Evolutionary conservation across 2,329 filamentous ascomycete genomes (phyloP), one percentile per base, ranked within the genome.

Genomic region (Lachnellula hyalina): DNA sequence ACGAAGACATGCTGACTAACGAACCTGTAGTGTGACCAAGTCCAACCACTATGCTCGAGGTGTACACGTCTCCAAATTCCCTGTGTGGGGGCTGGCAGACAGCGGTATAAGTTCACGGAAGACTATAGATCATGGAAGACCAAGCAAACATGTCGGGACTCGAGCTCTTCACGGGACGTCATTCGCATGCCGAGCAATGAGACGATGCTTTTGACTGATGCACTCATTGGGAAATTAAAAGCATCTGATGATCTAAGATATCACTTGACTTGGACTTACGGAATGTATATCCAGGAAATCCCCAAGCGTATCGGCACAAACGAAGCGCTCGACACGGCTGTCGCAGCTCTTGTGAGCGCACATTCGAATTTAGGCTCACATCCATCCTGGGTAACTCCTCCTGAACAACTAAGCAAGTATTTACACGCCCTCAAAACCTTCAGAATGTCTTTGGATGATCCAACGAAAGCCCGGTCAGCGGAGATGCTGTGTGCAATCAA

Each of bases 401-500:
- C 23, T 5, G 17, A 48, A 21, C 34, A 25, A 12, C 35, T 55
- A 14, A n/a, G n/a, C 4, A 21, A 49, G 19, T 38, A 52, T 41
- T 15, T n/a, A n/a, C 44, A 35, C 14, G 51, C 51, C 6, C 23
- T 53, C 28, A 34, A 34, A 32, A 34, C 41, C 2, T 23, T 55
- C 6, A 12, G 67, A 47, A 49, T 57, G 0, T 68, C 63, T 49
- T 56, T 74, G 12, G 57, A 70, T 53, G 64, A 73, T 25, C 65
- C 63, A 6, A 42, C 51, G 21, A 68, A 68, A 58, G 71, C 71
- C 7, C 56, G 59, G 5, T 54, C 64, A 5, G 61, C 69, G 0
- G 67, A 69, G 32, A 73, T 71, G 3, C 60, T 74, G 4, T 70
- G 70, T 48, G 70, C 72, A 1, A 69, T 74, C 0, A 68, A 68